These are phyloP conservation scores for Trichomonas vaginalis DNA, from an alignment of 208 protist species.

Conservation along the genomic window DNA sequence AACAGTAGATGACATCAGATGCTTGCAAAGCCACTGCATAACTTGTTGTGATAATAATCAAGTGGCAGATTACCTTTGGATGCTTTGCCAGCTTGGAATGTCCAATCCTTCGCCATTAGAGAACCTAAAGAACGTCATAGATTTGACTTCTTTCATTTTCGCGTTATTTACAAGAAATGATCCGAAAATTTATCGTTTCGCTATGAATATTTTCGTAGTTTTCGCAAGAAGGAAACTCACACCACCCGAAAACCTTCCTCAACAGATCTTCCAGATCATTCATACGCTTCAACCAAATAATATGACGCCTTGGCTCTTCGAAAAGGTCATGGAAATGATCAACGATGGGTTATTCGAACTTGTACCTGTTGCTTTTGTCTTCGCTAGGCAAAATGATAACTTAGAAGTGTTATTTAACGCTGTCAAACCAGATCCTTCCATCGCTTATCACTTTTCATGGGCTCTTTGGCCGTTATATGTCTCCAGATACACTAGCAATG, in stretches of 20 bases:
- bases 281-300: not conserved
- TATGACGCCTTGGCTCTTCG: not conserved
- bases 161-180: not conserved
- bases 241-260: not conserved
- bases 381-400: not conserved
- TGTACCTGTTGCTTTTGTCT: not conserved
- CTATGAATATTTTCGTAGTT: not conserved
- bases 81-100: not conserved
- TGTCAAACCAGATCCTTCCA: not conserved
- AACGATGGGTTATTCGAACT: not conserved
- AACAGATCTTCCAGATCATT: not conserved
- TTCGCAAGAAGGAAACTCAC: not conserved
- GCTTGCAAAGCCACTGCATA: not conserved
- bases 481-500: too few species aligned
- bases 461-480: not conserved
- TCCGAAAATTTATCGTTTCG: not conserved
- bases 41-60: not conserved
- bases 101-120: not conserved
- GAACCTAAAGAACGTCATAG: not conserved
- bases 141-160: not conserved
- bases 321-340: not conserved
- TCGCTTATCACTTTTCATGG: not conserved
- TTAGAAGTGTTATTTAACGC: not conserved
- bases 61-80: not conserved
- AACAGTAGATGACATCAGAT: not conserved